Conservation (phyloP, 495 filamentous ascomycete genomes). For the Penicillium chermesinum region DNA sequence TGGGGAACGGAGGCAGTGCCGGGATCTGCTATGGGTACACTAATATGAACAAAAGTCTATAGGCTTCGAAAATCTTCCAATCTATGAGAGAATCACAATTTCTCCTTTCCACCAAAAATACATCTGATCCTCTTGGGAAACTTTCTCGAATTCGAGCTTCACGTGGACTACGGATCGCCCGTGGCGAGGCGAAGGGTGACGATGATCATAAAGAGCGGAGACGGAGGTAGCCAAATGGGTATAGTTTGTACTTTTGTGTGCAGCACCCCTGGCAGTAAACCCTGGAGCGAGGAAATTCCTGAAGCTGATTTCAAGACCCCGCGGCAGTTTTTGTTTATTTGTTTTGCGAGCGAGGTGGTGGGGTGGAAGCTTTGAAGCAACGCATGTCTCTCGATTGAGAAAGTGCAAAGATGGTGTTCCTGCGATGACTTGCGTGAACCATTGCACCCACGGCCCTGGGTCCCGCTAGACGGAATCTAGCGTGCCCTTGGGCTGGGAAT, state of each 20-base stretch:
- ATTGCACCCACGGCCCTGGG: not conserved
- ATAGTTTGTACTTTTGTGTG: slow-evolving; percentile 17
- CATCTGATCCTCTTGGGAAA: not conserved
- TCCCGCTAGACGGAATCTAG: not conserved
- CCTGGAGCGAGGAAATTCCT: not conserved
- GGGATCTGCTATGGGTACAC: too few species aligned
- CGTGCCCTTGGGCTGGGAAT: slow-evolving; percentile 2
- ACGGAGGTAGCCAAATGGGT: not conserved
- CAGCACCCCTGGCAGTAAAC: not conserved
- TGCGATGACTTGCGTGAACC: slow-evolving; percentile 9
- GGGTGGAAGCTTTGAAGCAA: not conserved
- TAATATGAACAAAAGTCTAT: too few species aligned
- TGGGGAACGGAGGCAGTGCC: not conserved
- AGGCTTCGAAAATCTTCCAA: too few species aligned
- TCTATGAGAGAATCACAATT: too few species aligned
- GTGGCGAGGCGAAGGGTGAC: not conserved
- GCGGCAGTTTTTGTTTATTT: not conserved
- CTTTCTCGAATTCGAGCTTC: not conserved
- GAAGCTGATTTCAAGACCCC: not conserved
- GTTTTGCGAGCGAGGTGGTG: not conserved
- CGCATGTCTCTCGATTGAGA: not conserved
- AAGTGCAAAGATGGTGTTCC: not conserved
- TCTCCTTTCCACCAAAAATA: not conserved
- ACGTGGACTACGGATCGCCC: not conserved
- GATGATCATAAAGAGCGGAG: not conserved